Evolutionary conservation across 768 basidiomycete genomes (phyloP).

Genomic region (Macrolepiota fuliginosa): DNA sequence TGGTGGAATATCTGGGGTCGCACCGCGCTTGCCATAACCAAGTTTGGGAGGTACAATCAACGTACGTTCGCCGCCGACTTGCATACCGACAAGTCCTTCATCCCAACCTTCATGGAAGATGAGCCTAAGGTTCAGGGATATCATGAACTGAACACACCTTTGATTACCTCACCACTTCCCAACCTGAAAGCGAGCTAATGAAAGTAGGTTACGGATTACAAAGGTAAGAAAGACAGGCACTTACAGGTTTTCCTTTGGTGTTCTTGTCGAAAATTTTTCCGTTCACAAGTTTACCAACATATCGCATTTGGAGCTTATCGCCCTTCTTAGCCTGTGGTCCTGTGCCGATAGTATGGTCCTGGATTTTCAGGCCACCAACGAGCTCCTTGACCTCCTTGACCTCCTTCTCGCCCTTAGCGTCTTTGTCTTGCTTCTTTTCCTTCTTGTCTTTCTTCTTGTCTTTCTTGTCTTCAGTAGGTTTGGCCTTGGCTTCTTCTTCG

Average conservation of each 20-base stretch:
- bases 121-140: neutral
- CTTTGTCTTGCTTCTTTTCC: conserved; percentile 32
- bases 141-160: conserved; percentile 45
- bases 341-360: conserved; percentile 74
- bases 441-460: conserved; percentile 29
- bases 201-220: neutral
- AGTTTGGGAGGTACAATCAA: conserved; percentile 71
- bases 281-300: conserved; percentile 84
- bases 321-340: conserved; percentile 90
- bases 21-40: conserved; percentile 65
- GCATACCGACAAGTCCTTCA: conserved; percentile 89
- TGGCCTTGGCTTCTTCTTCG: conserved; percentile 33
- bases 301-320: conserved; percentile 80
- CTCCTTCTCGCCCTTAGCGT: conserved; percentile 30
- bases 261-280: conserved; percentile 81
- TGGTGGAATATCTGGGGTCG: conserved; percentile 59
- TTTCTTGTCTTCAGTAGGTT: conserved; percentile 20
- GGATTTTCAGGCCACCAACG: conserved; percentile 70
- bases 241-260: conserved; percentile 81
- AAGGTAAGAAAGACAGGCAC: conserved; percentile 23
- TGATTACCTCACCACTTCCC: conserved; percentile 90
- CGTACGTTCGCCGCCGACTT: conserved; percentile 82
- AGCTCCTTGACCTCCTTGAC: conserved; percentile 42
- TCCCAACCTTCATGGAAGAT: conserved; percentile 71
- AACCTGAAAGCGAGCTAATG: conserved; percentile 50